Evolutionary conservation across 2,329 filamentous ascomycete genomes (phyloP), one percentile per base, ranked within the genome.

Genomic region (Boeremia lycopersici): DNA sequence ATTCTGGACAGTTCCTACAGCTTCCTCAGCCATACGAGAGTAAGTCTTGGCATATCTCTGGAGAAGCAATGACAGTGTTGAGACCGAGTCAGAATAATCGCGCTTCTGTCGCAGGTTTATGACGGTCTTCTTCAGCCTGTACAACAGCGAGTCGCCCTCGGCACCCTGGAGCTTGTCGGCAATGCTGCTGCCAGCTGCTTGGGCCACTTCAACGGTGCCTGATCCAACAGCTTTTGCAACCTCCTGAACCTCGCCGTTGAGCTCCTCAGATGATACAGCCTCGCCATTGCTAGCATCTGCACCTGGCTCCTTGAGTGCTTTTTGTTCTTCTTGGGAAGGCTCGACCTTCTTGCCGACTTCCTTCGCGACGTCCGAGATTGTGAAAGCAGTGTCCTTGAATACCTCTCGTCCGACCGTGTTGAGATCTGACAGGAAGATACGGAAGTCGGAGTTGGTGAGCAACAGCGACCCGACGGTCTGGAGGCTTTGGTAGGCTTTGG

Each of bases 391-490:
- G 65, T 97, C 93, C 46, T 86, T 87, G 71, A 97, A 92, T 0
- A 98, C 88, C 70, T 96, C 89, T 36, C 89, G 86, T 11, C 88
- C 89, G 41, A 97, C 84, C 0, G 87, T 87, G 40, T 87, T 86
- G 35, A 96, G 76, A 67, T 98, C 93, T 10, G 88, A 85, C 39
- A 97, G 79, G 65, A 98, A 92, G 6, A 93, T 81, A 34, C 93
- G 87, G 73, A 98, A 97, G 67, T 97, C 92, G 0, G 89, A 87
- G 71, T 98, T 98, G 12, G 90, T 91, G 38, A 98, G 79, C 0
- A 97, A 83, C n/a, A 98, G 79, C 3, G 88, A 89, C 28, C 89
- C 88, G 0, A 98, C 86, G 0, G 92, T 96, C 53, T 87, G 88
- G 42, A 96, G 77, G 72, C 92, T 96, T 68, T 89, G 82, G 67